Conservation (phyloP, 192 early-diverging fungal genomes). For the Podila clonocystis region DNA sequence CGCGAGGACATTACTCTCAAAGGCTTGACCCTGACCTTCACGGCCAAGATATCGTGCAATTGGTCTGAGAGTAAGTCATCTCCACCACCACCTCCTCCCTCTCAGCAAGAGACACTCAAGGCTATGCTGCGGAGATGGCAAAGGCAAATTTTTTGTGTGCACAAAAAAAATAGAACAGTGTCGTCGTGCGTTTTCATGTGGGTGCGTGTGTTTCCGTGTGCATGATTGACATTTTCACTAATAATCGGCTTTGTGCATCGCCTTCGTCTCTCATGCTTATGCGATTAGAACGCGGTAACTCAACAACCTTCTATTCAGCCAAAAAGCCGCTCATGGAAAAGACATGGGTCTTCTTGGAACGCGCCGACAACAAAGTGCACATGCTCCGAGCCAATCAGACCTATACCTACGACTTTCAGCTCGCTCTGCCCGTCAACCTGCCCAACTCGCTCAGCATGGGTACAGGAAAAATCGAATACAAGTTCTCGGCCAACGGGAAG, state of each 20-base stretch:
- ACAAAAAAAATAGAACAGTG: too few species aligned
- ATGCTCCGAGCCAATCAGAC: conserved; percentile 35
- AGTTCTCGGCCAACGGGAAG: conserved; percentile 34
- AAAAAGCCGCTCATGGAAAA: conserved; percentile 43
- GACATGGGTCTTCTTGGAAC: conserved; percentile 34
- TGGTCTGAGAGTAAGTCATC: conserved; percentile 35
- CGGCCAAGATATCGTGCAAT: conserved; percentile 29
- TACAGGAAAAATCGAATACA: conserved; percentile 36
- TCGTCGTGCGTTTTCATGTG: too few species aligned
- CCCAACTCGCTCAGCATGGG: conserved; percentile 43
- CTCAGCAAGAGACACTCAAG: too few species aligned
- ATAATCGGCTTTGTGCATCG: background rate
- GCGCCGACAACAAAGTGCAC: conserved; percentile 25
- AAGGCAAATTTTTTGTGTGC: too few species aligned
- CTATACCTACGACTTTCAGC: conserved; percentile 37
- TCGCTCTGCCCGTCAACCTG: conserved; percentile 37
- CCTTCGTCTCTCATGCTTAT: background rate
- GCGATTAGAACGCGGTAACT: conserved; percentile 11
- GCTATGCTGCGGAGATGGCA: too few species aligned
- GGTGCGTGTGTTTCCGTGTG: too few species aligned
- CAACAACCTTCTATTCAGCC: conserved; percentile 16
- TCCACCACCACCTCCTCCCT: too few species aligned
- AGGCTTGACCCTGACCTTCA: conserved; percentile 28
- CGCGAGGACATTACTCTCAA: conserved; percentile 40
- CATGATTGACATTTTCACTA: background rate